These are phyloP conservation scores for Pulchroboletus neoregius DNA, from an alignment of 1,284 basidiomycete genomes.

Conservation along the genomic window DNA sequence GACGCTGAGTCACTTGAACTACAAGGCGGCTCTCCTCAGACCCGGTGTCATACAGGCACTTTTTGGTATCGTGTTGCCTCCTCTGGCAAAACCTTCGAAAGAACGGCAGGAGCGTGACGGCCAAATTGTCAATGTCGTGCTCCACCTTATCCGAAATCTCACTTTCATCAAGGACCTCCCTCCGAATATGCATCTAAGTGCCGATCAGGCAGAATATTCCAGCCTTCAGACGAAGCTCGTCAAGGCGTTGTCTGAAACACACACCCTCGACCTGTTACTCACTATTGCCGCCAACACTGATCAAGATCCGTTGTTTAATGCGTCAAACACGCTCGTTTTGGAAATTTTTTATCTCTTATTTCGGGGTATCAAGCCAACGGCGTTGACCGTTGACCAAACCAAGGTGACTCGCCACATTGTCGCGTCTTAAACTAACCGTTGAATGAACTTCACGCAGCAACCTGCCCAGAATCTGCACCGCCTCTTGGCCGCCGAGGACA, in stretches of 20 bases:
- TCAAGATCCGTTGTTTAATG: constrained; percentile 70
- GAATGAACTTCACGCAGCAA: constrained; percentile 44
- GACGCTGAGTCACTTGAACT: constrained; percentile 74
- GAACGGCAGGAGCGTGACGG: constrained; percentile 76
- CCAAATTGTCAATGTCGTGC: constrained; percentile 83
- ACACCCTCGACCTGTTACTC: constrained; percentile 74
- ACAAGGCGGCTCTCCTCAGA: constrained; percentile 75
- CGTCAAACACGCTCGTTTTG: constrained; percentile 83
- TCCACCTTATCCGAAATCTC: constrained; percentile 88
- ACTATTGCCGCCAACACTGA: constrained; percentile 76
- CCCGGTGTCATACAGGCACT: constrained; percentile 66
- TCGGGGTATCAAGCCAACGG: constrained; percentile 65
- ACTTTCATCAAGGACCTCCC: constrained; percentile 84
- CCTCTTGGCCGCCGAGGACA: constrained; percentile 71
- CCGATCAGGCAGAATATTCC: constrained; percentile 73
- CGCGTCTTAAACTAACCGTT: constrained; percentile 1
- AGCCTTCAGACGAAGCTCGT: constrained; percentile 77
- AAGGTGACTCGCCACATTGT: constrained; percentile 45
- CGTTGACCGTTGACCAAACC: constrained; percentile 62
- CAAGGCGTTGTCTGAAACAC: constrained; percentile 65
- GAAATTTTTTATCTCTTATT: constrained; percentile 89
- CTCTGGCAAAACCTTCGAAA: constrained; percentile 56
- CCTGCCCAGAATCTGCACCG: constrained; percentile 62
- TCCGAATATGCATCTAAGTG: constrained; percentile 60
- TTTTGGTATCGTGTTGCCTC: constrained; percentile 66